A percentile compares a stretch with the other conserved stretches of the same genome.
Conservation (phyloP, 495 filamentous ascomycete species). For the Aspergillus coremiiformis region DNA sequence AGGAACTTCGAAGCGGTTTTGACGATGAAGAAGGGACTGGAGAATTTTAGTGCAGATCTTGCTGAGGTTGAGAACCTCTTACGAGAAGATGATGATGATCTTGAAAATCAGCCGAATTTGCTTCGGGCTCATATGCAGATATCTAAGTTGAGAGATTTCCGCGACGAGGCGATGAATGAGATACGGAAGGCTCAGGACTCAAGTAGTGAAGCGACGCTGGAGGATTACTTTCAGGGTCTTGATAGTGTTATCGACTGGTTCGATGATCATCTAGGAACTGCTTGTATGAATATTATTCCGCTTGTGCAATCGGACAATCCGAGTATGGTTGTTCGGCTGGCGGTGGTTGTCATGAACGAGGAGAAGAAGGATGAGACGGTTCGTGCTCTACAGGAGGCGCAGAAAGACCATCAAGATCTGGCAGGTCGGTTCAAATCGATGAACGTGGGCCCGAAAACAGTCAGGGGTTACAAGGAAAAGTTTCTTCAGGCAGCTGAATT, state of each 20-base stretch:
- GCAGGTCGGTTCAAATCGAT: constrained; percentile 91
- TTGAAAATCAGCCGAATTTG: constrained; percentile 88
- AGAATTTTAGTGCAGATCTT: constrained; percentile 72
- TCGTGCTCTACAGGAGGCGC: constrained; percentile 81
- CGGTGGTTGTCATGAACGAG: constrained; percentile 87
- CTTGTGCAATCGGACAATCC: constrained; percentile 76
- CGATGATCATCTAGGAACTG: constrained; percentile 83
- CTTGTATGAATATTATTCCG: constrained; percentile 84
- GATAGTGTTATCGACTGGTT: constrained; percentile 88
- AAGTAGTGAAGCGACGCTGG: constrained; percentile 68
- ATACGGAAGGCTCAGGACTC: constrained; percentile 65
- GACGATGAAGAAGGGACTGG: constrained; percentile 82
- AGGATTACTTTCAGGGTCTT: constrained; percentile 81
- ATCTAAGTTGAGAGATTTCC: constrained; percentile 82
- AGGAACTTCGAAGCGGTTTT: constrained; percentile 88
- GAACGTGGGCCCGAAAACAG: constrained; percentile 78
- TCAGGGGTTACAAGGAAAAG: constrained; percentile 96
- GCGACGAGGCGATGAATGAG: constrained; percentile 94
- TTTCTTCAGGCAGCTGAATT: constrained; percentile 74
- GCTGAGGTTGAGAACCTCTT: constrained; percentile 67
- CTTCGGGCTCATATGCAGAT: constrained; percentile 83
- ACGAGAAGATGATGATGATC: constrained; percentile 70
- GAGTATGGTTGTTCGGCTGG: constrained; percentile 82
- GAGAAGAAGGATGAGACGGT: constrained; percentile 92
- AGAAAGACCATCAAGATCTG: constrained; percentile 90